Base-by-base conservation (phyloP, 345 rosid genomes). In the Hevea brasiliensis region DNA sequence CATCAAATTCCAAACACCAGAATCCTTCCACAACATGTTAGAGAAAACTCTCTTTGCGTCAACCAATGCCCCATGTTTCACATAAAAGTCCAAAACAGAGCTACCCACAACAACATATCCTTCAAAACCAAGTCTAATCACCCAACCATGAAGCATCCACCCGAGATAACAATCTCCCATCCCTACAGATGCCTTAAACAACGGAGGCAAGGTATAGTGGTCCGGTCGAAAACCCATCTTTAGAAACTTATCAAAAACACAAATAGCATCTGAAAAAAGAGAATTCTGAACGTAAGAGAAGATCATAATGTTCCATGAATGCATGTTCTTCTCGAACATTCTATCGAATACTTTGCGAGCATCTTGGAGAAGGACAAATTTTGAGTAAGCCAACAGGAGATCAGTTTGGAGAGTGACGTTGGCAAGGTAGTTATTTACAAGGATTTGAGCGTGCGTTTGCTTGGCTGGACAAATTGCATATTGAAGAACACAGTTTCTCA, bases 251-350 rank as follows among this genome's bases (percentile, higher is more conserved):
- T 4, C n/a, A 29, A 72, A 72, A 61, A 66, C 67, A 26, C 29
- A 3, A 59, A 77, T 20, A 51, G 69, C 76, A 26, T 77, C 72
- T 48, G 21, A 27, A 66, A 58, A 61, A 61, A 72, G 62, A 11
- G 56, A 77, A 54, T 51, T 77, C 13, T 45, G 51, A n/a, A 67
- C 80, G 18, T 77, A 72, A n/a, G 76, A 53, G 6, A 67, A 67
- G 3, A 77, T 67, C 61, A 77, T 41, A 67, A 77, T 72, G n/a
- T 77, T 77, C 76, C 80, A 77, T 4, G 80, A 77, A 67, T 72
- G 80, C 80, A 72, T 67, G 14, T 72, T 67, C 67, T 67, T 60
- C 1, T 72, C 56, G 59, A 7, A 6, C 76, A 77, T 77, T 60
- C 65, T 42, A 21, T 77, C 76, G 55, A 77, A 77, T 15, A 72